phyloP scores from a whole-genome alignment of 2,329 filamentous ascomycete genomes.

The Penicillium sclerotigenum region DNA sequence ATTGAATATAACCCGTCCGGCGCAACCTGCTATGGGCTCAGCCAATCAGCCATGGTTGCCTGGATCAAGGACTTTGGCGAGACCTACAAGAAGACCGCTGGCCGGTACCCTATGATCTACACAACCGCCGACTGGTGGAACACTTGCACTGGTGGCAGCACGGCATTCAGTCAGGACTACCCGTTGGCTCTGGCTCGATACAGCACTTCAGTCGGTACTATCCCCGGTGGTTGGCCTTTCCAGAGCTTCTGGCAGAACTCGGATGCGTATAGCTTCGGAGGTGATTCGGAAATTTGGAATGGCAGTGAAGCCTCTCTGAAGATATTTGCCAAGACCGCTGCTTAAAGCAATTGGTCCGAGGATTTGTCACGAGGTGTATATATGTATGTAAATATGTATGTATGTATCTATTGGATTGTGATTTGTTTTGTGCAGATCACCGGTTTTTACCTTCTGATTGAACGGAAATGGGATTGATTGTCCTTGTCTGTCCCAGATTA shows the following conservation, averaged over 20 bases:
- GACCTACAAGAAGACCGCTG: constrained; percentile 48
- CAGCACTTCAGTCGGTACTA: constrained; percentile 40
- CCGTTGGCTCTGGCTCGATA: constrained; percentile 52
- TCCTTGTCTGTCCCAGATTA: background rate
- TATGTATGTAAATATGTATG: too few species aligned
- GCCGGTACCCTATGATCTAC: constrained; percentile 54
- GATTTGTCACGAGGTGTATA: background rate
- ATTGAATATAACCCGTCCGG: constrained; percentile 47
- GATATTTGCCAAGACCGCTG: constrained; percentile 24
- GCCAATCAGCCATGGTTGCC: constrained; percentile 46
- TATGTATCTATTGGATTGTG: background rate
- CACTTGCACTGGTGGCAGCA: constrained; percentile 51
- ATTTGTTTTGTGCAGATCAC: background rate
- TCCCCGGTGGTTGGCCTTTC: constrained; percentile 53
- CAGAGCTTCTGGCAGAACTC: constrained; percentile 57
- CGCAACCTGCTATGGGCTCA: constrained; percentile 48
- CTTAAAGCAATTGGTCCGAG: background rate
- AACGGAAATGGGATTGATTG: background rate
- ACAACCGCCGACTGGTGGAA: constrained; percentile 55
- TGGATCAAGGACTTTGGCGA: constrained; percentile 56
- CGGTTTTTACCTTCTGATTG: background rate
- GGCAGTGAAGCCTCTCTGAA: constrained; percentile 39
- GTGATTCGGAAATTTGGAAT: constrained; percentile 54
- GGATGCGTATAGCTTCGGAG: constrained; percentile 50
- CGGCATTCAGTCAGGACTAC: constrained; percentile 46